Base-by-base conservation (phyloP, 2,329 filamentous ascomycete genomes). In the Ilyonectria destructans region DNA sequence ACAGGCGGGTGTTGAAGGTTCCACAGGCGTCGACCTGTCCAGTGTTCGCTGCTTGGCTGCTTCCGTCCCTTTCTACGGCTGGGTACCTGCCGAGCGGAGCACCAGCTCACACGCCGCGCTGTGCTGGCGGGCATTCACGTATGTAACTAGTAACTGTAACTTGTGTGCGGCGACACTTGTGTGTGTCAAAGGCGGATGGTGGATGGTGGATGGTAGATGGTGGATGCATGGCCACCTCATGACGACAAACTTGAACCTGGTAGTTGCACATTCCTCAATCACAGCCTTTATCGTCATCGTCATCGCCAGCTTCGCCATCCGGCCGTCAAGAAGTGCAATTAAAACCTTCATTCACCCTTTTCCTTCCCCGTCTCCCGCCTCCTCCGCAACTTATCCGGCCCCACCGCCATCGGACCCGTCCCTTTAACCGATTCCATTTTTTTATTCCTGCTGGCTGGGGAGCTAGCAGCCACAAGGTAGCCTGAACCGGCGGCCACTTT, bases 401-500 rank as follows among this genome's bases (percentile, higher is more conserved):
- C 56, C 40, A 31, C 52, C 58, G 26, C 43, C 31, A 37, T 26
- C 33, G 49, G 35, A 57, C 62, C 61, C 71, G 71, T 55, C 65
- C 69, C 62, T 65, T 61, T 45, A 66, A 33, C 49, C 26, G 8
- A 19, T 68, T 70, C 58, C 62, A 64, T 46, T 71, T 60, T 71
- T 63, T 70, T 48, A 62, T 69, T 62, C 64, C 62, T 26, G 26
- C 46, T 64, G 71, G 71, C 65, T 73, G 66, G 71, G 63, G 57
- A 60, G 58, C 70, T 59, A 71, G 55, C 51, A 67, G 62, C 57
- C 46, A 62, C 40, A 29, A 12, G 19, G 29, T 60, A 51, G 46
- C 58, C 60, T 48, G 52, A 62, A 49, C 43, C 40, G 60, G 40
- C 31, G 35, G 31, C 10, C 35, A 45, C 61, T 58, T 57, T 58